Conservation (phyloP, 768 basidiomycete genomes). For the Mycena olivaceomarginata region DNA sequence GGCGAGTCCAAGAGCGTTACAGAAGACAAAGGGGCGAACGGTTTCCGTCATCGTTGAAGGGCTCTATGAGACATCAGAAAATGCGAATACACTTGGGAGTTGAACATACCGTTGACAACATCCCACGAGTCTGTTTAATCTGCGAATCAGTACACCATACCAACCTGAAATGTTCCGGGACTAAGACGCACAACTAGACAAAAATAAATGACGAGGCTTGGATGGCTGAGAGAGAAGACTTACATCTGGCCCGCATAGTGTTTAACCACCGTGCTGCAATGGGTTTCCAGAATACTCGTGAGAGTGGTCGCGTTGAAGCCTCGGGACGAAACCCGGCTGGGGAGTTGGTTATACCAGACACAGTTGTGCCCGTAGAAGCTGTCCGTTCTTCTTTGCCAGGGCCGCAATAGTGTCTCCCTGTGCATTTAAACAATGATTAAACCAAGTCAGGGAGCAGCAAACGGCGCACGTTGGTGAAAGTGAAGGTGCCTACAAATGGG, state of each 20-base stretch:
- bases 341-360: slow-evolving; percentile 73
- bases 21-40: slow-evolving; percentile 65
- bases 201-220: not conserved
- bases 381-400: slow-evolving; percentile 42
- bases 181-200: slow-evolving; percentile 58
- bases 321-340: slow-evolving; percentile 68
- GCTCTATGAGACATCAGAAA: slow-evolving; percentile 49
- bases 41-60: slow-evolving; percentile 73
- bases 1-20: slow-evolving; percentile 55
- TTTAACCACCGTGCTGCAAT: slow-evolving; percentile 67
- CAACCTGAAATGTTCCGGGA: slow-evolving; percentile 43
- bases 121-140: slow-evolving; percentile 1
- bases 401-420: too few relatives aligned
- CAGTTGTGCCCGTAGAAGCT: slow-evolving; percentile 68
- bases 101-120: too few relatives aligned
- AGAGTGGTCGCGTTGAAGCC: slow-evolving; percentile 64
- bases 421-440: too few relatives aligned
- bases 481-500: too few relatives aligned
- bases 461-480: too few relatives aligned
- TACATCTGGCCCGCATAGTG: slow-evolving; percentile 74
- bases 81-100: too few relatives aligned
- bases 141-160: not conserved
- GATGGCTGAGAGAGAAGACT: slow-evolving; percentile 26
- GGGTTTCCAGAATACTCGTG: slow-evolving; percentile 66
- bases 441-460: too few relatives aligned